These are phyloP conservation scores for Pichia sp. DNA, from an alignment of 1,139 yeast genomes.

Conservation along the genomic window DNA sequence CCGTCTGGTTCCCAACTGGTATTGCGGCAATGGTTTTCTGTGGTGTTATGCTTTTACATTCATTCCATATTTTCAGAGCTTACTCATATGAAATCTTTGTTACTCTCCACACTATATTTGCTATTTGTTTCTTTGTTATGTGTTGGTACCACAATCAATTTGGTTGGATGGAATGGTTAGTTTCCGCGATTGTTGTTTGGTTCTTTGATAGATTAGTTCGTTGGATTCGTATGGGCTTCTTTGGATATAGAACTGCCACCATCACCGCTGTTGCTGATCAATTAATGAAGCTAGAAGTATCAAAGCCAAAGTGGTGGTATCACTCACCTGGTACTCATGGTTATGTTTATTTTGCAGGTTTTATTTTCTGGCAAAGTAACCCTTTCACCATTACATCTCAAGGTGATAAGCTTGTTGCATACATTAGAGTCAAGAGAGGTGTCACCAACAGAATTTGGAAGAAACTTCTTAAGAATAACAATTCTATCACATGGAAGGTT, in stretches of 20 bases:
- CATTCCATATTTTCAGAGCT: slow-evolving; percentile 45
- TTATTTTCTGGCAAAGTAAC: slow-evolving; percentile 36
- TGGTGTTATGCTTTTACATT: slow-evolving; percentile 44
- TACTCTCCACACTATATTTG: slow-evolving; percentile 38
- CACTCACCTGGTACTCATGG: slow-evolving; percentile 44
- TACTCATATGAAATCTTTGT: slow-evolving; percentile 43
- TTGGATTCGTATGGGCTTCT: slow-evolving; percentile 34
- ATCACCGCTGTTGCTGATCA: slow-evolving; percentile 31
- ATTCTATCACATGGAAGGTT: slow-evolving; percentile 30
- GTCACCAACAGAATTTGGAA: slow-evolving; percentile 24
- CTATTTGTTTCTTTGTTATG: slow-evolving; percentile 35
- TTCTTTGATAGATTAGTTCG: slow-evolving; percentile 39
- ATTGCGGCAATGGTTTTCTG: slow-evolving; percentile 40
- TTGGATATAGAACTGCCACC: slow-evolving; percentile 37
- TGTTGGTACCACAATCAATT: slow-evolving; percentile 41
- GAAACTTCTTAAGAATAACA: slow-evolving; percentile 22
- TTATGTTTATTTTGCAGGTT: slow-evolving; percentile 33
- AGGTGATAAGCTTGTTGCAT: slow-evolving; percentile 26
- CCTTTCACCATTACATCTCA: slow-evolving; percentile 37
- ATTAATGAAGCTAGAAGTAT: slow-evolving; percentile 40
- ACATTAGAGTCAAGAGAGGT: slow-evolving; percentile 37
- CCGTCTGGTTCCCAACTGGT: slow-evolving; percentile 35
- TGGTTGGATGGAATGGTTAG: slow-evolving; percentile 47
- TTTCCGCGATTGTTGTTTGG: slow-evolving; percentile 40
- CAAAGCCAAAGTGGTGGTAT: slow-evolving; percentile 42